These are phyloP conservation scores for Corniculantispora saksenae DNA, from an alignment of 2,329 filamentous ascomycete species.

Conservation along the genomic window DNA sequence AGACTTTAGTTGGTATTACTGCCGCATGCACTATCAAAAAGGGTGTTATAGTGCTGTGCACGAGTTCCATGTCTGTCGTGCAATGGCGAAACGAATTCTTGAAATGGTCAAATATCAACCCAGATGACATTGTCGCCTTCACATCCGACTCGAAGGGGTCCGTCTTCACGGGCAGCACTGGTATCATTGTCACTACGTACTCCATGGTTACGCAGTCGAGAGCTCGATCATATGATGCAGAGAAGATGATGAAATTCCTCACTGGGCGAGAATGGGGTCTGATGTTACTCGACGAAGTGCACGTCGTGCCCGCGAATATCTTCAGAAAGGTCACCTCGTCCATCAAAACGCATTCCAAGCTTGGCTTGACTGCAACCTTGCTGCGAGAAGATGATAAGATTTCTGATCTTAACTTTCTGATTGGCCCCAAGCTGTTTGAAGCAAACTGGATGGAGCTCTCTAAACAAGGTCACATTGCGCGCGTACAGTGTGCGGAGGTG, in stretches of 20 bases:
- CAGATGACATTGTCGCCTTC: slow-evolving; percentile 90
- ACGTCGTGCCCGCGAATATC: slow-evolving; percentile 95
- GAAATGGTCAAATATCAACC: slow-evolving; percentile 95
- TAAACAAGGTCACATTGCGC: slow-evolving; percentile 93
- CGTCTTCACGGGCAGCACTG: slow-evolving; percentile 81
- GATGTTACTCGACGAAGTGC: slow-evolving; percentile 95
- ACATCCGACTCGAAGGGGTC: slow-evolving; percentile 86
- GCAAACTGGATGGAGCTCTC: slow-evolving; percentile 99
- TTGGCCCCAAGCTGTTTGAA: slow-evolving; percentile 95
- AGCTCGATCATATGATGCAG: slow-evolving; percentile 84
- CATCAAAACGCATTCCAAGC: slow-evolving; percentile 92
- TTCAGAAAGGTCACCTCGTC: slow-evolving; percentile 91
- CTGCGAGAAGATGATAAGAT: slow-evolving; percentile 98
- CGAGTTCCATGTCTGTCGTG: slow-evolving; percentile 95
- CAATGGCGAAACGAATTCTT: slow-evolving; percentile 97
- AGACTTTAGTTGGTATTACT: slow-evolving; percentile 97
- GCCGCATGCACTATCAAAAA: slow-evolving; percentile 98
- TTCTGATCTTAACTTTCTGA: slow-evolving; percentile 93
- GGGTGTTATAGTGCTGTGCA: slow-evolving; percentile 91
- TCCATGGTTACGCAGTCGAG: slow-evolving; percentile 96
- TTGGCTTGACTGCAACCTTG: slow-evolving; percentile 90
- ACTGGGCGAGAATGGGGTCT: slow-evolving; percentile 90
- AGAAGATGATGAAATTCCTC: slow-evolving; percentile 97
- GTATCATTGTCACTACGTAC: slow-evolving; percentile 96
- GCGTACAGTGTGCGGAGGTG: slow-evolving; percentile 96